Evolutionary conservation across 2,329 filamentous ascomycete genomes (phyloP).

Genomic region (Alternaria angustiovoidea): DNA sequence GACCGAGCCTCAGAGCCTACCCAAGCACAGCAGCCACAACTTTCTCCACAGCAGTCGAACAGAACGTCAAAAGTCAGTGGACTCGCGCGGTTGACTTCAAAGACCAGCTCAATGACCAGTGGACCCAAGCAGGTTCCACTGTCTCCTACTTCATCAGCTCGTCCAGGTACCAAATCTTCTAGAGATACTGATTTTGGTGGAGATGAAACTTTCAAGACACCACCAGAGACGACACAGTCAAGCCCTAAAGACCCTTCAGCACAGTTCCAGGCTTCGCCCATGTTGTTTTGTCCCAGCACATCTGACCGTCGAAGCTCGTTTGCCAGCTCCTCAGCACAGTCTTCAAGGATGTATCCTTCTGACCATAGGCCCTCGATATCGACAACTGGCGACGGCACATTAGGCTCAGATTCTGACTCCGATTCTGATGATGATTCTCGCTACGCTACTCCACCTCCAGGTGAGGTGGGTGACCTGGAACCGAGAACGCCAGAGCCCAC

Average conservation of each 20-base stretch:
- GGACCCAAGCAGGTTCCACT: conserved; percentile 40
- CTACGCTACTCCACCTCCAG: conserved; percentile 45
- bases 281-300: conserved; percentile 44
- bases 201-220: conserved; percentile 56
- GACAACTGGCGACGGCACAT: conserved; percentile 38
- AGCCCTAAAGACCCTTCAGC: conserved; percentile 44
- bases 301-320: conserved; percentile 44
- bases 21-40: conserved; percentile 31
- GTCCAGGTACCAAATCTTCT: conserved; percentile 49
- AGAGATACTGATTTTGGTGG: conserved; percentile 48
- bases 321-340: conserved; percentile 47
- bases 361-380: conserved; percentile 48
- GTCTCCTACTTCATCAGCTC: conserved; percentile 39
- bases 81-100: conserved; percentile 47
- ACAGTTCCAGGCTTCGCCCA: conserved; percentile 41
- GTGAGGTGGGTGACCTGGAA: conserved; percentile 31
- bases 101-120: conserved; percentile 45
- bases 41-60: conserved; percentile 36
- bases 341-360: conserved; percentile 40
- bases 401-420: conserved; percentile 33
- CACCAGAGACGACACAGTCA: conserved; percentile 53
- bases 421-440: conserved; percentile 29
- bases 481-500: conserved; percentile 37
- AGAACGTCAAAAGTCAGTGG: conserved; percentile 42
- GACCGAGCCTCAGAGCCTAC: conserved; percentile 36